Evolutionary conservation across 495 filamentous ascomycete species (phyloP), one percentile per base, ranked within the genome.

Genomic region (Penicillium pancosmium): DNA sequence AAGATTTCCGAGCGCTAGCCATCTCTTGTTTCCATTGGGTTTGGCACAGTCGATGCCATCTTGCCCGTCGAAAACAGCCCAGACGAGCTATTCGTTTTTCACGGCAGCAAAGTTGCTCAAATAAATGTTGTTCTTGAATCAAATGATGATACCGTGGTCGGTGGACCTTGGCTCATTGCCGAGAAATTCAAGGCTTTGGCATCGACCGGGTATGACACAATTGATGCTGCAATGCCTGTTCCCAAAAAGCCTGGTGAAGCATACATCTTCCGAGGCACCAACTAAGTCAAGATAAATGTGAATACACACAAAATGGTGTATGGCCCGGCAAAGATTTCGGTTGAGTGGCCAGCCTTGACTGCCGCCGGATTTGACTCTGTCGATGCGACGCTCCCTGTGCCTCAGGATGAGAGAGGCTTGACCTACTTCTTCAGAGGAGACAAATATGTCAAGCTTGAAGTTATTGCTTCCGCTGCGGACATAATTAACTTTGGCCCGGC

Each of bases 1-100:
- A 62, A 67, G 50, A 66, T 73, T 27, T 67, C 74, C 6, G 73
- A 80, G 33, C 68, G 66, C 31, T 76, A 72, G 54, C 70, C 61
- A 58, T 79, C 78, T 6, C 62, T 73, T 27, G 52, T 77, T 43
- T 74, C 49, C 5, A 41, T 49, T 35, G 50, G n/a, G 12, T 63
- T 63, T 23, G 61, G 61, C 52, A 59, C 25, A 18, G 56, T 63
- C 33, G 61, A 63, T 12, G 56, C 56, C 16, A 18, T 56, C 35
- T 16, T 63, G 7, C 27, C 50, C 35, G 47, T 63, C 12, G 31
- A 54, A 8, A 43, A 36, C 11, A 55, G 16, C 31, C 1, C n/a
- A 15, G 61, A 59, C 46, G 50, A 63, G 16, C 15, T 44, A 2
- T 63, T 55, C 25, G 27, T 55, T 21, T 63, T 63, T 51, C 44